Evolutionary conservation across 768 basidiomycete genomes (phyloP), one percentile per base, ranked within the genome.

Genomic region (Jaapia argillacea): DNA sequence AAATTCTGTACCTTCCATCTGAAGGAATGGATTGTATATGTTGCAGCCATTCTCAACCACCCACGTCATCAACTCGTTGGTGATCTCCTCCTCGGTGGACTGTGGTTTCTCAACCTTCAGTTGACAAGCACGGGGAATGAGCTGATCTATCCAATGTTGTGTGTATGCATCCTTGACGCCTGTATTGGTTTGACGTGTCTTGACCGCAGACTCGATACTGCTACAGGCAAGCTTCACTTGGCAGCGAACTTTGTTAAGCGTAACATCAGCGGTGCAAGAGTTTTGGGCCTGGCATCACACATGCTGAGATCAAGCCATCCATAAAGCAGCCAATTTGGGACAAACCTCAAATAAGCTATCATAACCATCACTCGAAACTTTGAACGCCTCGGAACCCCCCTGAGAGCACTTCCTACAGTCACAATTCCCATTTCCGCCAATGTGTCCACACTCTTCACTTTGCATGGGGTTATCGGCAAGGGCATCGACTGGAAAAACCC

Each of bases 371-470:
- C 66, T 51, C 0, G 56, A 50, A 36, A 52, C 51, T 35, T 67
- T 70, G 3, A 53, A 33, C 41, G 58, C 51, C 21, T 60, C 53
- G 0, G 58, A 52, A 0, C 70, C 65, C 1, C 71, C 65, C 13
- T 58, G 56, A 33, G 55, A 1, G 36, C 69, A 72, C 49, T 64
- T 67, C 2, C 60, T 50, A 42, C 72, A 75, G 3, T 55, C 59
- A 6, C 54, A 46, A 28, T 72, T 74, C 7, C 67, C 67, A 1
- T 59, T 55, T 0, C 56, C 51, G 1, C 71, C 67, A 28, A 65
- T 67, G 24, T 74, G 72, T 0, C 37, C 43, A 21, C 35, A 43
- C 4, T 36, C 7, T 36, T 57, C 56, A 7, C 39, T 36, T 40
- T 57, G 56, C 43, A 49, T 42, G 2, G 56, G 56, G 27, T 57